phyloP scores from a whole-genome alignment of 352 stramenopile genomes.

The Phytophthora cryptogea region DNA sequence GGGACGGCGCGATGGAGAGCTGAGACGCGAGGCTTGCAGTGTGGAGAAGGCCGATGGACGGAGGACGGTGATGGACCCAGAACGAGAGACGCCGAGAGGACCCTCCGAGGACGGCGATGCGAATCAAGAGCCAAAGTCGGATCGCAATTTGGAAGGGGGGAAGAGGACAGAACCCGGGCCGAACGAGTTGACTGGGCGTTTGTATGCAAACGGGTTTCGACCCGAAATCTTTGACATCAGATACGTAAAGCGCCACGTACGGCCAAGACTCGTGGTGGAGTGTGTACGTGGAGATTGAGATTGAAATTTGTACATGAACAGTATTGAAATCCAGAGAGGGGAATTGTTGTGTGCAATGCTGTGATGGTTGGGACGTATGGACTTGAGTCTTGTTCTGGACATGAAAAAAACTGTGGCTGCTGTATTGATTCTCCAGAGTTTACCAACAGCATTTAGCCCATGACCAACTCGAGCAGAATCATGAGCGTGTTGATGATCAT shows the following conservation, averaged over 20 bases:
- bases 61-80: not conserved
- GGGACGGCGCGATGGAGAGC: not conserved
- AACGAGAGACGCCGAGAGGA: not conserved
- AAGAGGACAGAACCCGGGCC: slow-evolving; percentile 27
- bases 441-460: slow-evolving; percentile 49
- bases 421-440: slow-evolving; percentile 16
- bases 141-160: slow-evolving; percentile 16
- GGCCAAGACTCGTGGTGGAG: too few species aligned
- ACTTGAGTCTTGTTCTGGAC: not conserved
- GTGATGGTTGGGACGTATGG: not conserved
- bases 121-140: slow-evolving; percentile 34
- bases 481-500: slow-evolving; percentile 84
- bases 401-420: slow-evolving; percentile 3
- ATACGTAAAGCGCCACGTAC: not conserved
- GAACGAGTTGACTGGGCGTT: slow-evolving; percentile 2
- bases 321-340: not conserved
- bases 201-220: slow-evolving; percentile 31
- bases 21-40: slow-evolving; percentile 8
- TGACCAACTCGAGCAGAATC: slow-evolving; percentile 81
- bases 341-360: not conserved
- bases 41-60: not conserved
- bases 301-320: too few species aligned
- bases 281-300: too few species aligned
- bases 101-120: slow-evolving; percentile 16
- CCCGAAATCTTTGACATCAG: slow-evolving; percentile 31